Evolutionary conservation across 108 stramenopile species (phyloP), one percentile per base, ranked within the genome.

Genomic region (Fistulifera pelliculosa): DNA sequence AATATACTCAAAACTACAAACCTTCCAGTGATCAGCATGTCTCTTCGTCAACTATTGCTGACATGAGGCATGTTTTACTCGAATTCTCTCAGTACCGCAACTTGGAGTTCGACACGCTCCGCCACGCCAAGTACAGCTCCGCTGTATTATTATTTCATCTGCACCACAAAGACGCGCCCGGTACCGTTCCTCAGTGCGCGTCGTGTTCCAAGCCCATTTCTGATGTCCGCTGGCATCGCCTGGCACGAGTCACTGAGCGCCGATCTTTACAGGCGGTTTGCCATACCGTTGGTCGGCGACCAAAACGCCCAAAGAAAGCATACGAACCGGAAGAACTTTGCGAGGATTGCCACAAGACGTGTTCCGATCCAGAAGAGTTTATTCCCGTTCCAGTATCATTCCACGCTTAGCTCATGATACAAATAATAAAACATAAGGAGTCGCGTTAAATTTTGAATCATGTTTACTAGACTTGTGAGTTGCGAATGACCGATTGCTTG

Each of bases 51-150:
- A 19, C 56, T 18, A 62, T 77, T 27, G 54, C 63, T 16, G 71
- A 71, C 40, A 57, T 70, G 6, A 27, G 72, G 11, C 60, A 73
- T 28, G 66, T 58, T 12, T 41, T 73, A 0, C 63, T 95, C 27
- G 86, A 89, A 57, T 74, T 92, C 68, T 89, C 79, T 16, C 94
- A 95, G 64, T 73, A 54, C 49, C 64, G 81, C 7, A 66, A 85
- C 67, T 74, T 81, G 88, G n/a, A 95, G 59, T 95, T 95, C 55
- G 80, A 87, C 69, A 85, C 89, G 25, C 60, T 95, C 12, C 82
- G 90, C 22, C 70, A 76, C 12, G 88, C 94, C 15, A 95, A 95
- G 69, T 77, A 90, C 64, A 80, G 80, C 49, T 75, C 79, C 16
- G 56, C 74, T 39, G 75, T 90, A 66, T 43, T 93, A 18, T 56